Conservation (phyloP, 1,284 basidiomycete genomes). For the Sanghuangporus sanghuang region DNA sequence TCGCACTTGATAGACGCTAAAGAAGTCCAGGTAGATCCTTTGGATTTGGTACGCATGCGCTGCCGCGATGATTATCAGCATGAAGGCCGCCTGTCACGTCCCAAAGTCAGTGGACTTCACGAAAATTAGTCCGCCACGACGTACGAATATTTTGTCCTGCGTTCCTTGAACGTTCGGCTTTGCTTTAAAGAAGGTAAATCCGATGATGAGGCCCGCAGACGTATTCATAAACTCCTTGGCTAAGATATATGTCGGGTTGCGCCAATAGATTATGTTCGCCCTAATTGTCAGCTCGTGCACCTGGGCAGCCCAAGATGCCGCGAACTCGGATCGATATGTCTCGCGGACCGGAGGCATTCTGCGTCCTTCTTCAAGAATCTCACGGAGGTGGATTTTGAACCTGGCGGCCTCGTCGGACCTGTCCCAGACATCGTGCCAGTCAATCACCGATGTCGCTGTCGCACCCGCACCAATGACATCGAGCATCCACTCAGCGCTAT, state of each 20-base stretch:
- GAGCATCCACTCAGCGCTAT: constrained; percentile 53
- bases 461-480: constrained; percentile 51
- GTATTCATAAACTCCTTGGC: constrained; percentile 32
- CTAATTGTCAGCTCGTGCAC: constrained; percentile 41
- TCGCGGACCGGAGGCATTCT: constrained; percentile 31
- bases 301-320: constrained; percentile 44
- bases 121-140: constrained; percentile 42
- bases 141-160: constrained; percentile 17
- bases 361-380: constrained; percentile 34
- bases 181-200: constrained; percentile 18
- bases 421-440: constrained; percentile 44
- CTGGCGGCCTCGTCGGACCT: constrained; percentile 29
- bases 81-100: constrained; percentile 38
- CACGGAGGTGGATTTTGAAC: constrained; percentile 28
- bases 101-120: constrained; percentile 20
- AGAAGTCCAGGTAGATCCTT: constrained; percentile 35
- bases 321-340: constrained; percentile 38
- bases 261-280: constrained; percentile 51
- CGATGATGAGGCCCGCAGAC: constrained; percentile 14
- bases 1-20: constrained; percentile 16
- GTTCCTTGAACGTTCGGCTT: constrained; percentile 15
- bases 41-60: constrained; percentile 44
- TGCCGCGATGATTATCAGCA: constrained; percentile 39
- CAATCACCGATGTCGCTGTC: constrained; percentile 32
- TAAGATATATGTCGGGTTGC: constrained; percentile 49